Evolutionary conservation across 306 rosid species (phyloP).

Genomic region (Cucumis cinereus): DNA sequence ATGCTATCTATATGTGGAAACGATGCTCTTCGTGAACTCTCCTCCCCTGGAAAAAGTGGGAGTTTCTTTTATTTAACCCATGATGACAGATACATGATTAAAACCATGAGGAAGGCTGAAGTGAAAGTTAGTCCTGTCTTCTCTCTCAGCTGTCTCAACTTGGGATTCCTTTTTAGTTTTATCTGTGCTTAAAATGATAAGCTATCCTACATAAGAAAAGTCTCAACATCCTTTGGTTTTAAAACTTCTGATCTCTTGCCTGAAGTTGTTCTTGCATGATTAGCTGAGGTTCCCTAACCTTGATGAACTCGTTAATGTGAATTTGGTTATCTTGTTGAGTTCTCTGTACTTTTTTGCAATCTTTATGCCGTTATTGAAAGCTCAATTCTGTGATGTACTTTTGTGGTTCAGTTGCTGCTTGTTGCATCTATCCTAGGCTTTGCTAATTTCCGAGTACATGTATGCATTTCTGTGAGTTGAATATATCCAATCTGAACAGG

Average conservation of each 20-base stretch:
- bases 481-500: slow-evolving; percentile 12
- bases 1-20: slow-evolving; percentile 91
- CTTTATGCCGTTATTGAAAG: background rate
- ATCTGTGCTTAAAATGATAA: background rate
- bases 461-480: slow-evolving; percentile 4
- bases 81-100: slow-evolving; percentile 93
- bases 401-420: background rate
- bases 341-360: background rate
- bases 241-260: background rate
- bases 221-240: background rate
- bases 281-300: background rate
- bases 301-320: background rate
- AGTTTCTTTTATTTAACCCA: slow-evolving; percentile 89
- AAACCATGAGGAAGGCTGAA: slow-evolving; percentile 94
- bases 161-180: background rate
- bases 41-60: slow-evolving; percentile 97
- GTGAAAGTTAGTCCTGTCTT: slow-evolving; percentile 52
- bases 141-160: background rate
- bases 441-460: background rate
- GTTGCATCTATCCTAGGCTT: background rate
- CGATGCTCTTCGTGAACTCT: slow-evolving; percentile 86
- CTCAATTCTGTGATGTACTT: background rate
- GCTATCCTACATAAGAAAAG: background rate
- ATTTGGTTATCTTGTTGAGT: background rate
- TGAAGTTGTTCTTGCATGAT: background rate